Conservation (phyloP, 2,329 filamentous ascomycete species). For the Colletotrichum sp. region DNA sequence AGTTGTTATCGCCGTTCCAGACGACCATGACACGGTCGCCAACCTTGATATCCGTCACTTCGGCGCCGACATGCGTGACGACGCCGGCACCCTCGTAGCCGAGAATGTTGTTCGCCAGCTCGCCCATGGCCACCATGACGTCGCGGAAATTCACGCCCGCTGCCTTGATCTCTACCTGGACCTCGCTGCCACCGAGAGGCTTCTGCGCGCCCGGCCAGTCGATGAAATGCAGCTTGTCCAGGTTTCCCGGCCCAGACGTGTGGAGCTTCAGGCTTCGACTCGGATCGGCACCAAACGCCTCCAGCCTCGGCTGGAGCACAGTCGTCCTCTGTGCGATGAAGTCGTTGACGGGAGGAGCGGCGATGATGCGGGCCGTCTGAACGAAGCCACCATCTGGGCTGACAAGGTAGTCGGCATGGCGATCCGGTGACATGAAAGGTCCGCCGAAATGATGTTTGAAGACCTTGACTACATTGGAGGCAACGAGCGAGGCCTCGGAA, state of each 20-base stretch:
- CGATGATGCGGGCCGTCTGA: neutral
- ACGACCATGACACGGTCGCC: constrained; percentile 9
- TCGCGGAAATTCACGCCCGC: constrained; percentile 40
- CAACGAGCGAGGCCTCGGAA: neutral
- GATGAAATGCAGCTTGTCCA: constrained; percentile 32
- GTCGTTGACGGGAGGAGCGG: neutral
- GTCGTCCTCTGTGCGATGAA: neutral
- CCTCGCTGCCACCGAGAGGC: constrained; percentile 21
- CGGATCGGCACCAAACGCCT: constrained; percentile 16
- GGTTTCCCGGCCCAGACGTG: constrained; percentile 24
- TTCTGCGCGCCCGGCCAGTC: constrained; percentile 25
- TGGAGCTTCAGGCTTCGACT: neutral
- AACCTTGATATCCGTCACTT: neutral
- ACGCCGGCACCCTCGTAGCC: constrained; percentile 31
- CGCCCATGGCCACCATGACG: constrained; percentile 33
- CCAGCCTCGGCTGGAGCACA: neutral
- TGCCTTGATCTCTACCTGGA: constrained; percentile 35
- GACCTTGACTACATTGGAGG: neutral
- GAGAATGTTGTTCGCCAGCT: constrained; percentile 24
- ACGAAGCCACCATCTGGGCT: neutral
- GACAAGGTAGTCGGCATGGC: neutral
- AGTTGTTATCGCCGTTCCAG: neutral
- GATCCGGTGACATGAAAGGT: neutral
- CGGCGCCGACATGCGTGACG: constrained; percentile 22
- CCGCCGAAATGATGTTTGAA: neutral